Evolutionary conservation across 176 grass and related monocot genomes (phyloP).

Genomic region (Cenchrus fungigraminus): DNA sequence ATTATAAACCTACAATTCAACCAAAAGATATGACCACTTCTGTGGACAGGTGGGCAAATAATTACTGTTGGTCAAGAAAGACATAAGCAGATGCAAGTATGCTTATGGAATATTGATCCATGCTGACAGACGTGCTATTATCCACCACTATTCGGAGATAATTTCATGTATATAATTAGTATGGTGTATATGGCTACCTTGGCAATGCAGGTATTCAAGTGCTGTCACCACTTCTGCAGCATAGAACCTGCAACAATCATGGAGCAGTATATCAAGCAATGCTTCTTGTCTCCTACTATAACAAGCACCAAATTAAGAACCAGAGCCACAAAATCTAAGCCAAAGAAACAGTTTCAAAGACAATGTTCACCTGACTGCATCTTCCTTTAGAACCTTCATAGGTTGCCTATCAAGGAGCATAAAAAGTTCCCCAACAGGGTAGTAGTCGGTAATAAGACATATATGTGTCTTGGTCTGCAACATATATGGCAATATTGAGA

Average conservation of each 20-base stretch:
- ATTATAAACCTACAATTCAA: too few species aligned
- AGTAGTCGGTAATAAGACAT: constrained; percentile 91
- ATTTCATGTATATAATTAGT: background rate
- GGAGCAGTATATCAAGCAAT: constrained; percentile 8
- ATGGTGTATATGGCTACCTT: constrained; percentile 57
- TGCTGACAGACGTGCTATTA: background rate
- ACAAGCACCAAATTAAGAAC: background rate
- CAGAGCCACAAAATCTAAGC: background rate
- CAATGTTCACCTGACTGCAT: constrained; percentile 82
- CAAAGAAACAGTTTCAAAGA: constrained; percentile 27
- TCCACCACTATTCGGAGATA: background rate
- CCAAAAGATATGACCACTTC: too few species aligned
- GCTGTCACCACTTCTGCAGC: constrained; percentile 86
- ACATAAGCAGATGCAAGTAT: background rate
- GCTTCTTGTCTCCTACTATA: background rate
- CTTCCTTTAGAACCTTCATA: constrained; percentile 77
- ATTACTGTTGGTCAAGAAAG: background rate
- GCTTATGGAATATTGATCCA: background rate
- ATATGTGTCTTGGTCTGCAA: constrained; percentile 92
- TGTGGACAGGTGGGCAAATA: too few species aligned
- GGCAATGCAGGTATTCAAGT: constrained; percentile 96
- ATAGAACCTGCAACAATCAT: constrained; percentile 71
- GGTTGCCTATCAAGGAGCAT: constrained; percentile 85
- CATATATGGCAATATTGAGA: background rate
- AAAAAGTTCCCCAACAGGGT: constrained; percentile 88